A percentile compares a stretch with the other conserved stretches of the same genome.
phyloP scores from a whole-genome alignment of 257 asterid species.

The Solanum paucissectum region DNA sequence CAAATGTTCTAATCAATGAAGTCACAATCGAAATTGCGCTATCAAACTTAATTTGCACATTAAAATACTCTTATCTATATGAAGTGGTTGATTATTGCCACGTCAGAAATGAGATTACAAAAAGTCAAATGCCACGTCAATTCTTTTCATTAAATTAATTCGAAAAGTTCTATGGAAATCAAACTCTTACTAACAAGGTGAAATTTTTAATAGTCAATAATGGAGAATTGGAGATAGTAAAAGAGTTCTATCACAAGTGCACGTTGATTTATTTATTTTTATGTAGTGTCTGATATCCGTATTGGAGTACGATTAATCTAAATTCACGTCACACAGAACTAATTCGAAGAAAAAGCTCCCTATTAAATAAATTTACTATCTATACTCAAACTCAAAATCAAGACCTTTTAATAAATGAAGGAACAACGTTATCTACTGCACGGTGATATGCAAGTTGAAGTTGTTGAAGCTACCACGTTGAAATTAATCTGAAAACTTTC shows the following conservation, averaged over 20 bases:
- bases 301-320: too few species aligned
- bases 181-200: rapidly evolving
- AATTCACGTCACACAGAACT: too few species aligned
- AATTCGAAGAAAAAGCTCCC: not conserved
- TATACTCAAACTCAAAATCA: not conserved
- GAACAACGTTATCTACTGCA: rapidly evolving
- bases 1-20: not conserved
- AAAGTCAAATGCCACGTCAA: not conserved
- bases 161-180: too few species aligned
- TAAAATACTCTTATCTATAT: not conserved
- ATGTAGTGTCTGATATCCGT: rapidly evolving
- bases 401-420: not conserved
- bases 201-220: too few species aligned
- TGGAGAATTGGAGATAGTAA: too few species aligned
- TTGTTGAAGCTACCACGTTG: not conserved
- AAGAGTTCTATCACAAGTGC: not conserved
- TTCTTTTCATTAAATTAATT: not conserved
- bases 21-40: not conserved
- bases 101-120: not conserved
- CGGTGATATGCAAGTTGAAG: not conserved
- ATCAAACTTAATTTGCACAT: not conserved
- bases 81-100: not conserved
- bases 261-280: too few species aligned
- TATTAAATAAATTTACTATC: too few species aligned
- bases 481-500: not conserved